A percentile compares a stretch with the other conserved stretches of the same genome.
These are phyloP conservation scores for Didymellaceae sp. DNA, from an alignment of 2,329 filamentous ascomycete species.

Conservation along the genomic window DNA sequence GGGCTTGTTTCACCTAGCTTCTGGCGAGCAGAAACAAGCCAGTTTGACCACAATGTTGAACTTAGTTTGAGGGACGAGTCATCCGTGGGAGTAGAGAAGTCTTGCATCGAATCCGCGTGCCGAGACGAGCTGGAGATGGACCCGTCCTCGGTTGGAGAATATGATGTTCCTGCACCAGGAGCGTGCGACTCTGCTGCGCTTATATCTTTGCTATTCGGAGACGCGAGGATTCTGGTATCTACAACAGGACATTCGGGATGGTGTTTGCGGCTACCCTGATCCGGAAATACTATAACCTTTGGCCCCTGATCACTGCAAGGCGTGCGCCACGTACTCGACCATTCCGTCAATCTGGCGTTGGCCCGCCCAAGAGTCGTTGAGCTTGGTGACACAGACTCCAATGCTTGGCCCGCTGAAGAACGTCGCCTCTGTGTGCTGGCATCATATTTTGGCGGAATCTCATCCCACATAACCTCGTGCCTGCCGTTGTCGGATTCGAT, in stretches of 20 bases:
- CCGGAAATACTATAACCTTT: slow-evolving; percentile 37
- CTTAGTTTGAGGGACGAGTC: slow-evolving; percentile 12
- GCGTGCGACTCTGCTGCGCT: slow-evolving; percentile 29
- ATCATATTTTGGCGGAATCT: slow-evolving; percentile 25
- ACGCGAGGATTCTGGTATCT: slow-evolving; percentile 27
- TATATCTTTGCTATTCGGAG: slow-evolving; percentile 40
- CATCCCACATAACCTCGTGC: slow-evolving; percentile 45
- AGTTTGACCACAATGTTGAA: slow-evolving; percentile 7
- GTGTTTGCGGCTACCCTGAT: slow-evolving; percentile 26
- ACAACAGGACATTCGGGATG: slow-evolving; percentile 27
- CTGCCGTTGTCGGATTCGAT: slow-evolving; percentile 36
- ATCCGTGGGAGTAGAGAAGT: not conserved
- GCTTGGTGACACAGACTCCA: slow-evolving; percentile 22
- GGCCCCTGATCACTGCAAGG: slow-evolving; percentile 28
- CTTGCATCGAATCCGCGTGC: not conserved
- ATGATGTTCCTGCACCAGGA: slow-evolving; percentile 25
- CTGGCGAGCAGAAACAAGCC: slow-evolving; percentile 6
- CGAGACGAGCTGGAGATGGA: too few species aligned
- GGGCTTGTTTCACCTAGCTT: slow-evolving; percentile 3
- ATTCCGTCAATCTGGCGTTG: slow-evolving; percentile 41
- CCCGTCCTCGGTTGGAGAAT: slow-evolving; percentile 21
- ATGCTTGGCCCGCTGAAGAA: slow-evolving; percentile 29
- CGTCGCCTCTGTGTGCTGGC: slow-evolving; percentile 17
- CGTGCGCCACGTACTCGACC: slow-evolving; percentile 32
- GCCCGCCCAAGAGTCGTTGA: slow-evolving; percentile 36